A percentile compares a stretch with the other conserved stretches of the same genome.
Evolutionary conservation across 2,329 filamentous ascomycete genomes (phyloP).

Genomic region (Aspergillus fumigatiaffinis): DNA sequence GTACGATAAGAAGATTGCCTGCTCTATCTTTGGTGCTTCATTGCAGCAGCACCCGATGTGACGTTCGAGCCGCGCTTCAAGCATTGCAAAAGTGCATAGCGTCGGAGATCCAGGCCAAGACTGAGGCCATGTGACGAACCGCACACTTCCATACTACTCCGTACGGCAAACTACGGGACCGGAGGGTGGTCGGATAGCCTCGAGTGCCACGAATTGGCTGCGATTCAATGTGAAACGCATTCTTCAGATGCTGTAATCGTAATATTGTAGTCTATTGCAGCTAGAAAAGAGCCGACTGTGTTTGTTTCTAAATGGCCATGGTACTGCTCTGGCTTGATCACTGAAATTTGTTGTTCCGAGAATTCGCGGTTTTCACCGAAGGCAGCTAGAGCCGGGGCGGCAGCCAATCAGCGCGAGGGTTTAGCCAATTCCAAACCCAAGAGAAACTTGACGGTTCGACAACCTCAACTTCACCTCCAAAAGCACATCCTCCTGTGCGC

Average conservation of each 20-base stretch:
- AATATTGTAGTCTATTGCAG: neutral
- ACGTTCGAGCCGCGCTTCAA: slow-evolving; percentile 34
- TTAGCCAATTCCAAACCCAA: slow-evolving; percentile 34
- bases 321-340: neutral
- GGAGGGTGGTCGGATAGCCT: neutral
- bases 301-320: neutral
- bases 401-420: slow-evolving; percentile 36
- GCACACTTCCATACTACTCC: neutral
- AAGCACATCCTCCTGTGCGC: slow-evolving; percentile 31
- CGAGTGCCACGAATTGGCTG: neutral
- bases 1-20: slow-evolving; percentile 40
- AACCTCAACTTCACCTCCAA: slow-evolving; percentile 34
- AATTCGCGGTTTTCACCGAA: slow-evolving; percentile 38
- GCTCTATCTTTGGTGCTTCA: slow-evolving; percentile 40
- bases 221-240: neutral
- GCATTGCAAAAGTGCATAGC: slow-evolving; percentile 35
- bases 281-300: neutral
- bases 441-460: slow-evolving; percentile 35
- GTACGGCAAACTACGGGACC: slow-evolving; percentile 1
- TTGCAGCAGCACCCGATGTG: slow-evolving; percentile 30
- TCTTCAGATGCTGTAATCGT: neutral
- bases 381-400: slow-evolving; percentile 20
- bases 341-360: slow-evolving; percentile 28
- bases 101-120: slow-evolving; percentile 27
- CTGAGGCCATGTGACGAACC: slow-evolving; percentile 9